Base-by-base conservation (phyloP, 1,284 basidiomycete genomes). In the Naganishia liquefaciens region DNA sequence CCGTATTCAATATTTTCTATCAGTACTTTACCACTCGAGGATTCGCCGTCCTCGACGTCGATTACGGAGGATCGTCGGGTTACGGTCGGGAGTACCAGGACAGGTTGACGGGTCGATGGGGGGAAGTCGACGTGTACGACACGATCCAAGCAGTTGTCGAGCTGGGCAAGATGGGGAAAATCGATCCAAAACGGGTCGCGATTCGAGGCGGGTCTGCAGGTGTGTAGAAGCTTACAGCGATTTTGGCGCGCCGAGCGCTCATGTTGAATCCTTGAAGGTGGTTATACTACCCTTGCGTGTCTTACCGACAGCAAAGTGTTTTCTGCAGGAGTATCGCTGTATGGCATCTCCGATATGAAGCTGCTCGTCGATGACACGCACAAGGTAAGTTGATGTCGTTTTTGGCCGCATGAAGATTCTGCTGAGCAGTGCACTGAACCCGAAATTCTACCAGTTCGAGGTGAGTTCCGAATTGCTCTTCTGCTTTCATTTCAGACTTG, bases 21-120 rank as follows among this genome's bases (percentile, higher is more conserved):
- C 71, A 72, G 25, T 80, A 72, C 65, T 80, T 70, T 46, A 74
- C 72, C 9, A 70, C 68, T 15, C 65, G 75, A 7, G 75, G 75
- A 0, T 74, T 72, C 44, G 72, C 71, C 6, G 69, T 69, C 17
- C 63, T 72, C 39, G 72, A 70, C 66, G 74, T 78, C 33, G 75
- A 77, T 63, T 80, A 77, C 51, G 76, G 77, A 5, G 79, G 79
- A 0, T 74, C 70, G 1, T 75, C 78, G 0, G 77, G 77, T 2
- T 75, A 73, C 49, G 75, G 75, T 2, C 67, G 70, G 21, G 64
- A 63, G 47, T 80, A 75, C 65, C 72, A 75, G 60, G 58, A 76
- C n/a, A 70, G 79, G 6, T 64, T 80, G 30, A 57, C 28, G 23
- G 65, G 63, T 10, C 50, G 60, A 30, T 80, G 79, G 79, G 79